These are phyloP conservation scores for Dacryopinax primogenitus DNA, from an alignment of 768 basidiomycete species.

Conservation along the genomic window DNA sequence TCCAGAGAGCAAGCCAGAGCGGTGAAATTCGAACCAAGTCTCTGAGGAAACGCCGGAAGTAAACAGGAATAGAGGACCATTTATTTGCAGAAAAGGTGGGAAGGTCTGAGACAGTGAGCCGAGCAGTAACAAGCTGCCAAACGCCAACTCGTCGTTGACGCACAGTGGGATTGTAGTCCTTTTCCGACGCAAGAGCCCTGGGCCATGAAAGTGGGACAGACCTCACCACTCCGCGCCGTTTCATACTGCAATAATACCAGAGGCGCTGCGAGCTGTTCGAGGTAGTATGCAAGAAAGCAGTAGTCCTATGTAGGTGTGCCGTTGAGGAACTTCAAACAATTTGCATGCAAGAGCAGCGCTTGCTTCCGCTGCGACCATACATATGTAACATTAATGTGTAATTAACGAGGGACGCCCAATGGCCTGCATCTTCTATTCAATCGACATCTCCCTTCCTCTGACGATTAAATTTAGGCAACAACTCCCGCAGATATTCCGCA, in stretches of 20 bases:
- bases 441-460: constrained; percentile 33
- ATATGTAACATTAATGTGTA: too few species aligned
- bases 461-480: constrained; percentile 80
- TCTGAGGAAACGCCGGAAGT: background rate
- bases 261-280: background rate
- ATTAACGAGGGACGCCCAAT: too few species aligned
- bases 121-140: background rate
- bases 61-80: too few species aligned
- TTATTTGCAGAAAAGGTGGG: too few species aligned
- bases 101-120: background rate
- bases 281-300: too few species aligned
- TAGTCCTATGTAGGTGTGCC: too few species aligned
- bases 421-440: too few species aligned
- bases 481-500: constrained; percentile 80
- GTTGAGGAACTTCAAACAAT: too few species aligned
- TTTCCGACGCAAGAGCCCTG: too few species aligned
- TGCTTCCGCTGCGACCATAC: too few species aligned
- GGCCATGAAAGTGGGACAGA: background rate
- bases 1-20: background rate
- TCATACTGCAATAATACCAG: background rate
- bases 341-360: too few species aligned
- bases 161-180: background rate
- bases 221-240: background rate
- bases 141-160: background rate
- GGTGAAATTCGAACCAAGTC: background rate